Conservation (phyloP, 2,329 filamentous ascomycete genomes). For the Trichoderma koningii region DNA sequence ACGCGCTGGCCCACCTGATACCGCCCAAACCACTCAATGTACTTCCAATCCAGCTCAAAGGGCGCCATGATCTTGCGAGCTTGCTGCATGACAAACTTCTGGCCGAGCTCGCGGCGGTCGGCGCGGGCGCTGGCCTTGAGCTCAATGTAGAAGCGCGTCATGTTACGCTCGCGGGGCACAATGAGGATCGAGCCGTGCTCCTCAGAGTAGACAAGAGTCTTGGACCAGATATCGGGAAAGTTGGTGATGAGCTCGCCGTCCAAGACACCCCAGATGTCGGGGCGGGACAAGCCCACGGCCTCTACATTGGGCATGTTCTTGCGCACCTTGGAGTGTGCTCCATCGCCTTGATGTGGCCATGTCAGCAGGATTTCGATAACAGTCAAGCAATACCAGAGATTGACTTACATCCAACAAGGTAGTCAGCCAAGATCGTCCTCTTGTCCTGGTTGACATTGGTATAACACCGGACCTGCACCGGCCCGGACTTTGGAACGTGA, state of each 20-base stretch:
- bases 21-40: slow-evolving; percentile 59
- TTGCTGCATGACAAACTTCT: slow-evolving; percentile 61
- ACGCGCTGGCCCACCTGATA: slow-evolving; percentile 68
- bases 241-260: slow-evolving; percentile 49
- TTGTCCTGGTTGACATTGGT: slow-evolving; percentile 55
- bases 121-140: slow-evolving; percentile 52
- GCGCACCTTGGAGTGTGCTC: slow-evolving; percentile 70
- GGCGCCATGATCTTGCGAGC: slow-evolving; percentile 67
- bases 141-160: slow-evolving; percentile 68
- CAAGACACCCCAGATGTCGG: slow-evolving; percentile 54
- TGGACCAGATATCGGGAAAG: slow-evolving; percentile 61
- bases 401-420: slow-evolving; percentile 65
- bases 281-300: slow-evolving; percentile 57
- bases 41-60: slow-evolving; percentile 64
- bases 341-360: slow-evolving; percentile 54
- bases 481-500: slow-evolving; percentile 46
- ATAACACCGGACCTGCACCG: slow-evolving; percentile 54
- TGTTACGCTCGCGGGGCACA: slow-evolving; percentile 63
- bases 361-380: not conserved
- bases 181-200: slow-evolving; percentile 62
- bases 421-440: slow-evolving; percentile 58
- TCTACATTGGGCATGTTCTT: slow-evolving; percentile 61
- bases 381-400: not conserved
- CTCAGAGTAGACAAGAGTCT: slow-evolving; percentile 60
- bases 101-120: slow-evolving; percentile 64